Conservation (phyloP, 805 yeast species). For the Wickerhamomyces tratensis region DNA sequence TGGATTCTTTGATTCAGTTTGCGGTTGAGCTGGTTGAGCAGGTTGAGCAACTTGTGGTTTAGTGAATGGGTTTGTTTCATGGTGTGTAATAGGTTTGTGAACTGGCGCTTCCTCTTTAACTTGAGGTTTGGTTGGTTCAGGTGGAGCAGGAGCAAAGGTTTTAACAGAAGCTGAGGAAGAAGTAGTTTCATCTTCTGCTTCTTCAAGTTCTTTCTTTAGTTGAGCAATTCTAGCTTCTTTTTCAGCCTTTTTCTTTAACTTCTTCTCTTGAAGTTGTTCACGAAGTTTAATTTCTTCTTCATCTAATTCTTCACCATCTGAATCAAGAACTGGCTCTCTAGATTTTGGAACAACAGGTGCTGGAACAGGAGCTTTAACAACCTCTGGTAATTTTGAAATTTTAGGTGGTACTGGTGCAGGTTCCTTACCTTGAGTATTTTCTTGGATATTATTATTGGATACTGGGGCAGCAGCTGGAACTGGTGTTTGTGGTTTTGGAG, state of each 20-base stretch:
- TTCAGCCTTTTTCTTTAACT: constrained; percentile 42
- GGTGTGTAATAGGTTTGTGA: constrained; percentile 3
- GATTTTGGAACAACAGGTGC: constrained; percentile 4
- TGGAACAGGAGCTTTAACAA: constrained; percentile 4
- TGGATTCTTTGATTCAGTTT: constrained; percentile 33
- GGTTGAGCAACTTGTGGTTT: constrained; percentile 1
- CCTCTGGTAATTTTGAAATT: background rate
- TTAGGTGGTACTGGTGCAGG: constrained; percentile 2
- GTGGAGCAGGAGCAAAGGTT: constrained; percentile 11
- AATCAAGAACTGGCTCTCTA: constrained; percentile 6
- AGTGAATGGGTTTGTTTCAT: constrained; percentile 39
- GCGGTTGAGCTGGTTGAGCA: constrained; percentile 7
- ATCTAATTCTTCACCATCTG: constrained; percentile 37
- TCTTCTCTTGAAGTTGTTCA: constrained; percentile 28
- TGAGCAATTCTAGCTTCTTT: constrained; percentile 52
- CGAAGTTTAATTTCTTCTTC: constrained; percentile 38
- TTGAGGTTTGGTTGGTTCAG: background rate
- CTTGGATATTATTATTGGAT: too few species aligned
- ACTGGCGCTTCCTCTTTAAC: too few species aligned
- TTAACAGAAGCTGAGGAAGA: constrained; percentile 4
- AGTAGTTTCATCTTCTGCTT: constrained; percentile 25
- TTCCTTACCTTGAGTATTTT: background rate
- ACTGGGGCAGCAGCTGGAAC: constrained; percentile 2
- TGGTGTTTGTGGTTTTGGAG: constrained; percentile 6
- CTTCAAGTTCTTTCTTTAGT: constrained; percentile 50